These are phyloP conservation scores for Lentinula guzmanii DNA, from an alignment of 768 basidiomycete genomes.

Conservation along the genomic window DNA sequence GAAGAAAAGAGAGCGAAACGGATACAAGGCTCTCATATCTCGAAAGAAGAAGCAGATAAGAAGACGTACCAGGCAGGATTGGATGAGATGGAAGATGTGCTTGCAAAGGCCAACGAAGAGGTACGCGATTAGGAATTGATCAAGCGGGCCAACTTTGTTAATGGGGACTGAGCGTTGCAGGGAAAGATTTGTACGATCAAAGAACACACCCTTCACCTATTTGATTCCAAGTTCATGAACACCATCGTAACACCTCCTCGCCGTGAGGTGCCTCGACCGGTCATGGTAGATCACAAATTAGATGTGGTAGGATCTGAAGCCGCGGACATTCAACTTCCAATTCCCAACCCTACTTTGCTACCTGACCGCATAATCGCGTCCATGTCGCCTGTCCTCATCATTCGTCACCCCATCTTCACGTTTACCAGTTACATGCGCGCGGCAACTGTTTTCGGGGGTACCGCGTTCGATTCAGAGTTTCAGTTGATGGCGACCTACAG, in stretches of 20 bases:
- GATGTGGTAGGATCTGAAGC: background rate
- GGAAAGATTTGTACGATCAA: background rate
- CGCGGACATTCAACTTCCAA: background rate
- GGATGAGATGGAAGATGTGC: background rate
- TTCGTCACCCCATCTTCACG: background rate
- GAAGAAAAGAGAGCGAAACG: background rate
- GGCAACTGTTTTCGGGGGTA: background rate
- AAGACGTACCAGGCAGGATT: conserved; percentile 2
- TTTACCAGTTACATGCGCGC: background rate
- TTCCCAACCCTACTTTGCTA: conserved; percentile 4
- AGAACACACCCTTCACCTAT: background rate
- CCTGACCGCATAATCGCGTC: conserved; percentile 2
- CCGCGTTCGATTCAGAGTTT: conserved; percentile 1
- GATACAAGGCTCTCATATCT: background rate
- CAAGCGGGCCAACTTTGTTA: no score
- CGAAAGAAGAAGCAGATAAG: background rate
- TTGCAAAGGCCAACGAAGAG: background rate
- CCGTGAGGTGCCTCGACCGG: background rate
- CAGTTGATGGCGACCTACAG: background rate
- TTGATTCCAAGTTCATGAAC: background rate
- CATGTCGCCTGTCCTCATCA: conserved; percentile 2
- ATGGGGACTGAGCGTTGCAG: background rate
- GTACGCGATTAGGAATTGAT: background rate
- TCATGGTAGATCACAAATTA: background rate
- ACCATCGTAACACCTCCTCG: background rate